phyloP scores from a whole-genome alignment of 805 yeast species.

The Metschnikowia borealis region DNA sequence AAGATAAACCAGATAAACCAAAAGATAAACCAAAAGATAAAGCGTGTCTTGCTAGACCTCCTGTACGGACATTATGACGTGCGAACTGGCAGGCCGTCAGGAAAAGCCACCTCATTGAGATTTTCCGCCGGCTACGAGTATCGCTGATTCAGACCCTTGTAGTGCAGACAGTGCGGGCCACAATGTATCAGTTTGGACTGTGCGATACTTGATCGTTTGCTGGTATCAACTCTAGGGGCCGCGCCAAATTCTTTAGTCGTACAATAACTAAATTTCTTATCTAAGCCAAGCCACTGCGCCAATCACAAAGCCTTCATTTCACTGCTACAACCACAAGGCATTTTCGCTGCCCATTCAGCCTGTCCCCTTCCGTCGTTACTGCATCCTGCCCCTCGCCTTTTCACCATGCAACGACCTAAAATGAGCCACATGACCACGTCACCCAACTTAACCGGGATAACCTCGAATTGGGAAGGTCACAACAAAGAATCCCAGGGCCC shows the following conservation, averaged over 20 bases:
- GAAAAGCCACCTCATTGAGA: background rate
- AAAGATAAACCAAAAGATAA: background rate
- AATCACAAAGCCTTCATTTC: background rate
- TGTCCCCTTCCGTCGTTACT: background rate
- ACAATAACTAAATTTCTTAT: slow-evolving; percentile 2
- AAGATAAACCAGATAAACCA: background rate
- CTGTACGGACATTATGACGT: background rate
- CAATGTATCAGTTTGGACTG: background rate
- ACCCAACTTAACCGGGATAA: slow-evolving; percentile 12
- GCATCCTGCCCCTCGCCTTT: background rate
- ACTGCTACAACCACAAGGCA: background rate
- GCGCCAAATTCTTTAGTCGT: slow-evolving; percentile 3
- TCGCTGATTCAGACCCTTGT: background rate
- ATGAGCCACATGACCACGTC: slow-evolving; percentile 14
- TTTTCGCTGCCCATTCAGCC: background rate
- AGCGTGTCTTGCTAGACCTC: background rate
- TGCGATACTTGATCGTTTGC: slow-evolving; percentile 1
- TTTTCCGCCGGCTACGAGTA: background rate
- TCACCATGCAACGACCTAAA: slow-evolving; percentile 7
- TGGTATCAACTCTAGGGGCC: background rate
- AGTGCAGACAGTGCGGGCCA: slow-evolving; percentile 1
- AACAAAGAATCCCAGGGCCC: background rate
- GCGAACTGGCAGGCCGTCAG: background rate
- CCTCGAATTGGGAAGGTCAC: background rate
- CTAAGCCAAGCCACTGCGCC: background rate